Conservation (phyloP, 1,139 yeast species). For the Arxiozyma bovina region DNA sequence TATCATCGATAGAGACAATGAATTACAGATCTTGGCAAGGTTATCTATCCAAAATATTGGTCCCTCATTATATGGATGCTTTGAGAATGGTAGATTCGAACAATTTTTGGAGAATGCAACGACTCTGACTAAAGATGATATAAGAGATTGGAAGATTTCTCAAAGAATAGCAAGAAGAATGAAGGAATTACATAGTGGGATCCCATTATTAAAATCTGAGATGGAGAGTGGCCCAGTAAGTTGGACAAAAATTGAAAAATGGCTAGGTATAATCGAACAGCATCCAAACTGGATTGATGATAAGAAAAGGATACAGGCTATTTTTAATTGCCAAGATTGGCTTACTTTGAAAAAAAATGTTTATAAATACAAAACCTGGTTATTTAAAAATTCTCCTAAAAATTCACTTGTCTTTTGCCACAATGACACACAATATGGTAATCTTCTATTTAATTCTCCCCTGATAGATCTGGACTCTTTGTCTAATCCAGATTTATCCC, state of each 20-base stretch:
- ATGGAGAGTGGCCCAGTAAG: slow-evolving; percentile 50
- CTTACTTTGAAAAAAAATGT: slow-evolving; percentile 41
- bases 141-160: slow-evolving; percentile 66
- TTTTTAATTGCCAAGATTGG: slow-evolving; percentile 45
- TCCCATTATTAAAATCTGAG: slow-evolving; percentile 52
- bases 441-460: slow-evolving; percentile 45
- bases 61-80: slow-evolving; percentile 80
- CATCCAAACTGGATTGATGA: slow-evolving; percentile 26
- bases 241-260: slow-evolving; percentile 64
- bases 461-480: background rate
- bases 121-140: slow-evolving; percentile 62
- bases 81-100: slow-evolving; percentile 60
- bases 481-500: slow-evolving; percentile 17
- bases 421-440: slow-evolving; percentile 95
- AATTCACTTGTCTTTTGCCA: slow-evolving; percentile 68
- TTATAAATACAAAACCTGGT: slow-evolving; percentile 51
- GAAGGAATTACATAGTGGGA: slow-evolving; percentile 85
- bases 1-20: slow-evolving; percentile 78
- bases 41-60: slow-evolving; percentile 76
- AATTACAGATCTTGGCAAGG: slow-evolving; percentile 62
- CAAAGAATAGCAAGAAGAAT: slow-evolving; percentile 89
- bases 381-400: slow-evolving; percentile 43
- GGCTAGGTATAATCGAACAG: slow-evolving; percentile 54
- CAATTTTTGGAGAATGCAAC: slow-evolving; percentile 65
- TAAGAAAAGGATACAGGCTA: slow-evolving; percentile 33